A percentile compares a stretch with the other conserved stretches of the same genome.
Conservation (phyloP, 2,329 filamentous ascomycete genomes). For the Chaetomiaceae sp. region DNA sequence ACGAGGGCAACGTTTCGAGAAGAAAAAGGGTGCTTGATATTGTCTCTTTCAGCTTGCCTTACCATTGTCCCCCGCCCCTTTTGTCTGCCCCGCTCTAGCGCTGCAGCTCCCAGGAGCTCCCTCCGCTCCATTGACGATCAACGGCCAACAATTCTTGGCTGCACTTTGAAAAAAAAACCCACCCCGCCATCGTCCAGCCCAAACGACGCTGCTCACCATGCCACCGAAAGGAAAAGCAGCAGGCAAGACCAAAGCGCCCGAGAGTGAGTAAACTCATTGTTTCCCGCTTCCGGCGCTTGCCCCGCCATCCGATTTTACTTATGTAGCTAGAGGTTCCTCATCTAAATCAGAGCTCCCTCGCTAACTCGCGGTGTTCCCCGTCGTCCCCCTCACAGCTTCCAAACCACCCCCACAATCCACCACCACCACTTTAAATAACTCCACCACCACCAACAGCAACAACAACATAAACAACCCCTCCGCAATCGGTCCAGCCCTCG, state of each 20-base stretch:
- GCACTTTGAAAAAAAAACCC: slow-evolving; percentile 11
- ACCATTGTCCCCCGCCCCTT: slow-evolving; percentile 14
- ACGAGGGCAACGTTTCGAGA: background rate
- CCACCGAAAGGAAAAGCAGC: slow-evolving; percentile 33
- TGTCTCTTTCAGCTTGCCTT: slow-evolving; percentile 15
- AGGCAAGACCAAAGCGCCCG: slow-evolving; percentile 30
- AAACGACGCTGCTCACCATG: slow-evolving; percentile 25
- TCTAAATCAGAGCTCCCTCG: background rate
- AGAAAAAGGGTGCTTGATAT: slow-evolving; percentile 10
- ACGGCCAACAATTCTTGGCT: slow-evolving; percentile 1
- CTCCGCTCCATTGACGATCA: slow-evolving; percentile 1
- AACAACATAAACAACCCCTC: slow-evolving; percentile 19
- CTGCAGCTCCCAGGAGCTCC: slow-evolving; percentile 1
- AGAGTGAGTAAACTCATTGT: slow-evolving; percentile 23
- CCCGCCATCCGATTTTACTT: no score
- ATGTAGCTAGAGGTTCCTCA: no score
- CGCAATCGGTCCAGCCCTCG: background rate
- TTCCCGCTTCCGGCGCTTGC: background rate
- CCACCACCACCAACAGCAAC: background rate
- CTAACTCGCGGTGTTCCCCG: background rate
- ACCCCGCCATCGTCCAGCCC: slow-evolving; percentile 9
- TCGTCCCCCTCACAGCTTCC: background rate
- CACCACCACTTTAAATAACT: background rate
- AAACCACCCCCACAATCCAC: slow-evolving; percentile 10
- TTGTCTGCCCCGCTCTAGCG: background rate